phyloP scores from a whole-genome alignment of 202 grass and related monocot genomes.

The Carex arenaria region DNA sequence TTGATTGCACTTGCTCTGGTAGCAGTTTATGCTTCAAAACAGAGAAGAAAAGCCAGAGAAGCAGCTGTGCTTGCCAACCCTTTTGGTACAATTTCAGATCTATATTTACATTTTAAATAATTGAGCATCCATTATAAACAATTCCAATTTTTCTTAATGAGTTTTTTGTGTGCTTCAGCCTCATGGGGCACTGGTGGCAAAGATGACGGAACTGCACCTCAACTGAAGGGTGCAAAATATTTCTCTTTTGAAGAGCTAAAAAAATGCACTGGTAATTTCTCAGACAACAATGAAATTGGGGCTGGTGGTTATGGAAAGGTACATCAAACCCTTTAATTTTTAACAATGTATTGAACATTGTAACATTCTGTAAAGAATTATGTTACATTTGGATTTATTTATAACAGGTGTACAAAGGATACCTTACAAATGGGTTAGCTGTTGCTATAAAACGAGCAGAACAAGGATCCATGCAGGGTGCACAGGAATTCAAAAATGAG shows the following conservation, averaged over 20 bases:
- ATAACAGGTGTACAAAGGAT: conserved; percentile 82
- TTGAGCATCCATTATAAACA: background rate
- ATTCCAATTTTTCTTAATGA: conserved; percentile 12
- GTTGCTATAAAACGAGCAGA: conserved; percentile 84
- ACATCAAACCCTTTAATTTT: background rate
- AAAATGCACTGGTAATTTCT: conserved; percentile 76
- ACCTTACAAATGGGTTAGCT: conserved; percentile 41
- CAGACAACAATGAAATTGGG: conserved; percentile 61
- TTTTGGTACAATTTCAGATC: conserved; percentile 42
- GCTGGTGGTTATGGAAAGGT: conserved; percentile 89
- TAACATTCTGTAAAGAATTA: background rate
- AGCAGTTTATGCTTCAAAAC: conserved; percentile 49
- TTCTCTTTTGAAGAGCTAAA: conserved; percentile 85
- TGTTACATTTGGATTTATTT: conserved; percentile 1
- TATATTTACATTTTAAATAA: background rate
- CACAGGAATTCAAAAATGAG: conserved; percentile 86
- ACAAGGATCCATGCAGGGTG: conserved; percentile 85
- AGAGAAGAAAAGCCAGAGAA: conserved; percentile 46
- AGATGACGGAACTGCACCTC: conserved; percentile 62
- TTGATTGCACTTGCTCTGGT: conserved; percentile 39
- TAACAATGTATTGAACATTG: background rate
- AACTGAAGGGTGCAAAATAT: conserved; percentile 81
- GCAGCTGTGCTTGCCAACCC: conserved; percentile 48
- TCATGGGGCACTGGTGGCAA: conserved; percentile 63
- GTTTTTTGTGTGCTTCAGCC: conserved; percentile 36